phyloP scores from a whole-genome alignment of 495 filamentous ascomycete genomes.

The Lasiosphaeria ovina region DNA sequence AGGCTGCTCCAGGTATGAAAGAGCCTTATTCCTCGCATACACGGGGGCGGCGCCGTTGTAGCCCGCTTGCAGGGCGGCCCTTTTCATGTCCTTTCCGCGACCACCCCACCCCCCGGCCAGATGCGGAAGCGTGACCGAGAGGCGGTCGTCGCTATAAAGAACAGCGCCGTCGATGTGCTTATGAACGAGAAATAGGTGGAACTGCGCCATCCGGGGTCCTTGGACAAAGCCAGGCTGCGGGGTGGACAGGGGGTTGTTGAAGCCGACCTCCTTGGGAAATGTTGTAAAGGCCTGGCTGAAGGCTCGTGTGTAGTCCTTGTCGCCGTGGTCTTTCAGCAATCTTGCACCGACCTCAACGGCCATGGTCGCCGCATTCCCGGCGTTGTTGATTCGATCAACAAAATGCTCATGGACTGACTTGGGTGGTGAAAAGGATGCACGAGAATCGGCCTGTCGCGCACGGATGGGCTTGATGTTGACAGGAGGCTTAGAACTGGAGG shows the following conservation, averaged over 20 bases:
- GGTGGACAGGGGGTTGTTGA: constrained; percentile 32
- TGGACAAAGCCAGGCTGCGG: constrained; percentile 34
- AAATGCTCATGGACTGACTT: neutral
- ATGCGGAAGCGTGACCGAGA: constrained; percentile 30
- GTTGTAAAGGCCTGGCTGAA: constrained; percentile 28
- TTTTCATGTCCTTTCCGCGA: constrained; percentile 19
- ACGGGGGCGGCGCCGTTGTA: neutral
- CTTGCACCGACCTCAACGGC: constrained; percentile 6
- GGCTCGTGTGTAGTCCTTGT: constrained; percentile 14
- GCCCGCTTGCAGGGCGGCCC: constrained; percentile 15
- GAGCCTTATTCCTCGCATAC: neutral
- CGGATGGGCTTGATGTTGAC: neutral
- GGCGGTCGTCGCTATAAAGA: constrained; percentile 26
- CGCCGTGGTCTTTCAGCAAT: constrained; percentile 24
- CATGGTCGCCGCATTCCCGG: constrained; percentile 27
- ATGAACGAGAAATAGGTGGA: constrained; percentile 29
- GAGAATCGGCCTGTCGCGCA: neutral
- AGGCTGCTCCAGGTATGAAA: neutral
- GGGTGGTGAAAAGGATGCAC: neutral
- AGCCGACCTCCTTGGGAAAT: constrained; percentile 30
- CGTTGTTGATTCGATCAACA: neutral
- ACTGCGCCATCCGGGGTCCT: constrained; percentile 24
- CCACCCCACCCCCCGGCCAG: constrained; percentile 36
- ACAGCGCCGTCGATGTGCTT: constrained; percentile 28
- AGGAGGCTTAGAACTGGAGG: neutral